Conservation (phyloP, 495 filamentous ascomycete genomes). For the Penicillium bovifimosum region DNA sequence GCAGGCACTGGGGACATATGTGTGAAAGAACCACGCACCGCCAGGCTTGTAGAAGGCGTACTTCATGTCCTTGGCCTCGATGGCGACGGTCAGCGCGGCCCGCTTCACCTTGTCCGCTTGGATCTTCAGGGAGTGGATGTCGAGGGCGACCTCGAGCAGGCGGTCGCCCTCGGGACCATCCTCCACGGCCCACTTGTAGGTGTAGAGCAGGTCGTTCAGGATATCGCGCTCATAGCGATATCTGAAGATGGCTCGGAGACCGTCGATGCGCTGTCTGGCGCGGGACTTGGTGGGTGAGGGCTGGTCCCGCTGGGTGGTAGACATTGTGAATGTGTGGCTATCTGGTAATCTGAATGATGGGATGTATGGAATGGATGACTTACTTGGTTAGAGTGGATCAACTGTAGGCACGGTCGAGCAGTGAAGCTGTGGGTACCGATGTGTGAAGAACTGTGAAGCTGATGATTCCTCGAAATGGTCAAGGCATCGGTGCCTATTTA, state of each 20-base stretch:
- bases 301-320: too few species aligned
- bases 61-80: background rate
- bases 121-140: background rate
- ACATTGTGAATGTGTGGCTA: background rate
- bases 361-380: background rate
- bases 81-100: background rate
- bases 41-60: background rate
- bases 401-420: background rate
- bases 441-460: background rate
- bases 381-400: background rate
- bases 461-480: background rate
- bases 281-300: background rate
- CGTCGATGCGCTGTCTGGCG: background rate
- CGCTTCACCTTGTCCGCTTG: constrained; percentile 2
- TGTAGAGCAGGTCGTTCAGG: background rate
- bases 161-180: background rate
- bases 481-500: background rate
- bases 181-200: background rate
- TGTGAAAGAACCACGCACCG: background rate
- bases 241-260: background rate
- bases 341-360: background rate
- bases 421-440: background rate
- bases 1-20: background rate
- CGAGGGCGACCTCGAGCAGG: background rate
- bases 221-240: background rate